Conservation (phyloP, 495 filamentous ascomycete genomes). For the Xylaria nigripes region DNA sequence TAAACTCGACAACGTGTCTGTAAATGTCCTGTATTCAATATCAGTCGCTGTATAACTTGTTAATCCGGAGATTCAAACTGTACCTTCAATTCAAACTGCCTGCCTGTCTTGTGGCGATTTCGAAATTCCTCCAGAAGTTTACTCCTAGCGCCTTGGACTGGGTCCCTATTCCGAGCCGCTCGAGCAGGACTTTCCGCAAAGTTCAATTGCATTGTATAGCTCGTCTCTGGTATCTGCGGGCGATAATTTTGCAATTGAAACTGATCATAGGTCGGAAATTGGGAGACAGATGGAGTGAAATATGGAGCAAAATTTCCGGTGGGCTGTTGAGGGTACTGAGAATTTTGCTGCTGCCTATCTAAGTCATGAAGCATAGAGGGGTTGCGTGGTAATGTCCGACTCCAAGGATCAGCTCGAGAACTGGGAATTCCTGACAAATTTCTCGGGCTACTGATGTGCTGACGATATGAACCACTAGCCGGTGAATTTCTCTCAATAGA, state of each 20-base stretch:
- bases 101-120: slow-evolving; percentile 63
- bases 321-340: slow-evolving; percentile 24
- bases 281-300: not conserved
- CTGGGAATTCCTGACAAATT: slow-evolving; percentile 47
- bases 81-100: slow-evolving; percentile 78
- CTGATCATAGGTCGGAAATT: slow-evolving; percentile 23
- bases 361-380: slow-evolving; percentile 24
- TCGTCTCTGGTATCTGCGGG: not conserved
- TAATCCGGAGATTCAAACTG: not conserved
- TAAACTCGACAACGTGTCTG: slow-evolving; percentile 84
- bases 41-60: not conserved
- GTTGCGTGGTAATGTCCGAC: slow-evolving; percentile 30
- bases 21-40: slow-evolving; percentile 65
- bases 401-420: slow-evolving; percentile 31
- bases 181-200: not conserved
- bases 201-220: not conserved
- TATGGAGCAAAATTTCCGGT: slow-evolving; percentile 16
- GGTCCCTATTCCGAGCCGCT: slow-evolving; percentile 49
- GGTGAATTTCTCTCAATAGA: slow-evolving; percentile 38
- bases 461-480: slow-evolving; percentile 46
- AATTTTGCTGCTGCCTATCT: slow-evolving; percentile 21
- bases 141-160: slow-evolving; percentile 58
- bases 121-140: slow-evolving; percentile 72
- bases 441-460: slow-evolving; percentile 49
- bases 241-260: slow-evolving; percentile 18